Conservation (phyloP, 441 rosid genomes). For the Pelargonium fulgidum region DNA sequence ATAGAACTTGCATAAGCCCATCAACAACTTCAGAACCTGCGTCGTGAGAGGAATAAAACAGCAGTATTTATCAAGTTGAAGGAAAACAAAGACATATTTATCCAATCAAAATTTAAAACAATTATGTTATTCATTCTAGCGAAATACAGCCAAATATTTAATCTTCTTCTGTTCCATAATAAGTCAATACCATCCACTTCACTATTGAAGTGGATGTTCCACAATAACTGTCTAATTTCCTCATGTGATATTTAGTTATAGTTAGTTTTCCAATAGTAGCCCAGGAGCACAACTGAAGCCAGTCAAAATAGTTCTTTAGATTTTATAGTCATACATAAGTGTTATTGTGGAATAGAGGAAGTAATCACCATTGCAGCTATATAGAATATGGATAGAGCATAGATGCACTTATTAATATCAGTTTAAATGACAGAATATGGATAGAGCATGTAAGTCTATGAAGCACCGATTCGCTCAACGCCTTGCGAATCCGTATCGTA, state of each 20-base stretch:
- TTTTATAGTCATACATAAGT: background rate
- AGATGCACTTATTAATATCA: background rate
- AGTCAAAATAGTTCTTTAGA: background rate
- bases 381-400: no score
- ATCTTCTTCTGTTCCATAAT: background rate
- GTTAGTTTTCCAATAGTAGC: background rate
- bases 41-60: constrained; percentile 18
- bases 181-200: background rate
- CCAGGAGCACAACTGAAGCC: background rate
- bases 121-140: background rate
- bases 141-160: background rate
- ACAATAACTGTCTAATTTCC: constrained; percentile 3
- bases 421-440: background rate
- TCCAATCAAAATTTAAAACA: background rate
- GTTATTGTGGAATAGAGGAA: background rate
- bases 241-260: background rate
- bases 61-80: background rate
- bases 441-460: no score
- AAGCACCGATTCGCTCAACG: no score
- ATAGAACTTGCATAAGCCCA: constrained; percentile 91
- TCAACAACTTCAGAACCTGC: constrained; percentile 93
- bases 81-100: constrained; percentile 6
- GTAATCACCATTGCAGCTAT: background rate
- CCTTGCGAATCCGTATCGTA: no score
- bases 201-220: background rate